Conservation (phyloP, 805 yeast species). For the Metschnikowia kofuensis region DNA sequence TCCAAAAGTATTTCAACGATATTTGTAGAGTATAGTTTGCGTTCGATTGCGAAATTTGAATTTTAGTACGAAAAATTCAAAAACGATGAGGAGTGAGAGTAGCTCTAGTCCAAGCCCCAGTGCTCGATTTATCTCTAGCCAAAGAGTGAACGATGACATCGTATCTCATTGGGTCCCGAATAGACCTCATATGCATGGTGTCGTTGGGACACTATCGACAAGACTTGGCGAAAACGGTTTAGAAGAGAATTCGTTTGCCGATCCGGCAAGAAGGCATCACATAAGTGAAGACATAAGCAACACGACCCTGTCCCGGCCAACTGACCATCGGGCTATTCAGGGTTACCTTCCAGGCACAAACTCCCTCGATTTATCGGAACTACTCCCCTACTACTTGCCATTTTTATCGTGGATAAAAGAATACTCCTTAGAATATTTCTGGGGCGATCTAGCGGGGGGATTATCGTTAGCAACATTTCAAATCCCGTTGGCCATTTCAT, state of each 20-base stretch:
- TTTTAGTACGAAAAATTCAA: too few relatives aligned
- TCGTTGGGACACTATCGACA: too few relatives aligned
- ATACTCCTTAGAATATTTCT: slow-evolving; percentile 39
- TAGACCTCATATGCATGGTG: not conserved
- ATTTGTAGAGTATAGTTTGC: too few relatives aligned
- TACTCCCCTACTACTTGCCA: slow-evolving; percentile 64
- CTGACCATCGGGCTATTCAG: slow-evolving; percentile 10
- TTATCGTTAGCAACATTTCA: slow-evolving; percentile 86
- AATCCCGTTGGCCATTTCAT: slow-evolving; percentile 68
- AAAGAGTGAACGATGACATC: slow-evolving; percentile 15
- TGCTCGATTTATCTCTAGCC: slow-evolving; percentile 20
- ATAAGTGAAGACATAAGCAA: too few relatives aligned
- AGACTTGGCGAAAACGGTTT: too few relatives aligned
- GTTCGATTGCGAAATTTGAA: too few relatives aligned
- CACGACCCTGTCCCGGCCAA: not conserved
- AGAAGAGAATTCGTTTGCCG: too few relatives aligned
- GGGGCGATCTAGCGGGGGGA: slow-evolving; percentile 78
- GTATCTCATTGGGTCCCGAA: not conserved
- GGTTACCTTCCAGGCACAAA: slow-evolving; percentile 12
- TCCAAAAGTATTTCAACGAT: too few relatives aligned
- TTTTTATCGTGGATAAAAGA: slow-evolving; percentile 63
- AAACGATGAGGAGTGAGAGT: not conserved
- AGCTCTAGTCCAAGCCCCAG: slow-evolving; percentile 11
- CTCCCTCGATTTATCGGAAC: slow-evolving; percentile 9
- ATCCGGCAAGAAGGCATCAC: too few relatives aligned